A percentile compares a stretch with the other conserved stretches of the same genome.
Conservation (phyloP, 2,329 filamentous ascomycete species). For the Aphanocladium album region DNA sequence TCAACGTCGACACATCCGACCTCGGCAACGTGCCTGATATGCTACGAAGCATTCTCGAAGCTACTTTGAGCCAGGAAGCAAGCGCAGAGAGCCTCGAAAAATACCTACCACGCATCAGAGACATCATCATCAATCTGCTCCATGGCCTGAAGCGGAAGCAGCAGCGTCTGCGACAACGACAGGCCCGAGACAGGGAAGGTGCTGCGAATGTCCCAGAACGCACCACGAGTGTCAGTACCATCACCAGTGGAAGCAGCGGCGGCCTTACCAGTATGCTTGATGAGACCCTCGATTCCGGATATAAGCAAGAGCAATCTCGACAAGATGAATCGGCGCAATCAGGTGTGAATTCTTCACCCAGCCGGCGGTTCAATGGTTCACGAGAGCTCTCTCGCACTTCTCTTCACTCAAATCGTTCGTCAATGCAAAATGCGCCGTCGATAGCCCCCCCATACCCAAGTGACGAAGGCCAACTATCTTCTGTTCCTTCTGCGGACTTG, state of each 20-base stretch:
- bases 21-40: constrained; percentile 92
- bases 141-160: constrained; percentile 97
- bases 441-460: constrained; percentile 67
- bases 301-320: constrained; percentile 35
- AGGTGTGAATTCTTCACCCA: constrained; percentile 38
- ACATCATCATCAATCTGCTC: constrained; percentile 96
- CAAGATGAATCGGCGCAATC: constrained; percentile 21
- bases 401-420: constrained; percentile 55
- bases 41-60: constrained; percentile 84
- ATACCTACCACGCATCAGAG: constrained; percentile 88
- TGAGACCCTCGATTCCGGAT: constrained; percentile 53
- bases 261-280: constrained; percentile 53
- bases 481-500: constrained; percentile 37
- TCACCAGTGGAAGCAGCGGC: constrained; percentile 52
- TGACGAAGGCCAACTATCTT: constrained; percentile 49
- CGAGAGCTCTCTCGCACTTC: constrained; percentile 50
- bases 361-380: constrained; percentile 39
- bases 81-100: constrained; percentile 89
- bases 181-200: constrained; percentile 49
- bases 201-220: constrained; percentile 39
- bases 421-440: constrained; percentile 65
- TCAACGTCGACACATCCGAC: constrained; percentile 92
- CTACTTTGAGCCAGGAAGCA: constrained; percentile 93
- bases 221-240: constrained; percentile 55
- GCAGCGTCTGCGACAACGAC: constrained; percentile 69